phyloP scores from a whole-genome alignment of 176 grass and related monocot genomes.

The Pontederia paniculata region DNA sequence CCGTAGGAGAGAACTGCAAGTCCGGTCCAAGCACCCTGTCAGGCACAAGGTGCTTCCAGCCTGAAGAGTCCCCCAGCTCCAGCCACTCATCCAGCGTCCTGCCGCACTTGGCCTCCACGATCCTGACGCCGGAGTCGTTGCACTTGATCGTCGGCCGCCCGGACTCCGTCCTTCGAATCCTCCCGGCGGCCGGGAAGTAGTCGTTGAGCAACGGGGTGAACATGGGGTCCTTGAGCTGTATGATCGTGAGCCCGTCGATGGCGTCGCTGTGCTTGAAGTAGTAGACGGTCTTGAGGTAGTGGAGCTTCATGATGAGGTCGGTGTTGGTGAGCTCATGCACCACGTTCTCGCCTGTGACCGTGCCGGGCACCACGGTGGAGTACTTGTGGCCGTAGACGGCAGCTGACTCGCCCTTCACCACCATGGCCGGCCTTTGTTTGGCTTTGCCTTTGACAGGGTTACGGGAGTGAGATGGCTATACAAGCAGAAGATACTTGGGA shows the following conservation, averaged over 20 bases:
- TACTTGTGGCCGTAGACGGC: not conserved
- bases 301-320: constrained; percentile 18
- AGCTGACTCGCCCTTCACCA: not conserved
- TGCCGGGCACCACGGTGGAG: constrained; percentile 1
- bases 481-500: too few relatives aligned
- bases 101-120: constrained; percentile 61
- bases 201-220: constrained; percentile 3
- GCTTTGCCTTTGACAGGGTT: too few relatives aligned
- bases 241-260: not conserved
- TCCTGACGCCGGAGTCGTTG: constrained; percentile 89
- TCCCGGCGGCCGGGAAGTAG: not conserved
- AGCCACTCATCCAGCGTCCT: constrained; percentile 46
- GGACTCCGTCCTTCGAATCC: not conserved
- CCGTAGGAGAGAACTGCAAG: constrained; percentile 68
- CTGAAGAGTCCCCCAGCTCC: constrained; percentile 14
- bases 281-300: constrained; percentile 12
- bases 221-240: not conserved
- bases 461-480: too few relatives aligned
- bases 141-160: constrained; percentile 6
- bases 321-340: not conserved
- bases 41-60: constrained; percentile 32
- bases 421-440: not conserved
- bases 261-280: constrained; percentile 10
- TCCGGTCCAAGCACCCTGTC: constrained; percentile 77
- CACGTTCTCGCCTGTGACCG: not conserved